Conservation (phyloP, 164 flowering plant species). For the Brasenia schreberi region DNA sequence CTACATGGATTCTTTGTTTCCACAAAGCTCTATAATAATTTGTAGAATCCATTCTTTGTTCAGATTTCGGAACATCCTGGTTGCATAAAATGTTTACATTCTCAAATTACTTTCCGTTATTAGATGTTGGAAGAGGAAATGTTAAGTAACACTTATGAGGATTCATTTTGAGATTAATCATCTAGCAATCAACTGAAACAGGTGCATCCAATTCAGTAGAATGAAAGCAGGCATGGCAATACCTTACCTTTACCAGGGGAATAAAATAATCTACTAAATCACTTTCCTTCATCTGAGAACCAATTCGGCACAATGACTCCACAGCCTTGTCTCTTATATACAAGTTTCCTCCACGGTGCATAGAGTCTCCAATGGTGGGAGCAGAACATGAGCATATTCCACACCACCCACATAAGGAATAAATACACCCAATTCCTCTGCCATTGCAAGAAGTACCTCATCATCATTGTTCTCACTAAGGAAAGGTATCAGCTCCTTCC, state of each 20-base stretch:
- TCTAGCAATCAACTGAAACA: too few species aligned
- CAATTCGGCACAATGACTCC: slow-evolving; percentile 82
- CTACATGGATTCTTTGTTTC: too few species aligned
- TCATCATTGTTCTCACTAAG: slow-evolving; percentile 88
- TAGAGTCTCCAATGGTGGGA: slow-evolving; percentile 77
- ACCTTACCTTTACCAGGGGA: slow-evolving; percentile 73
- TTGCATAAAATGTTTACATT: too few species aligned
- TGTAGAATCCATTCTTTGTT: too few species aligned
- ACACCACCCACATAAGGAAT: slow-evolving; percentile 91
- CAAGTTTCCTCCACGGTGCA: slow-evolving; percentile 92
- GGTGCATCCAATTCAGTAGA: not conserved
- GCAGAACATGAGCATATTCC: slow-evolving; percentile 72
- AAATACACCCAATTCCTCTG: slow-evolving; percentile 85
- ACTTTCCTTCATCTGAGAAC: slow-evolving; percentile 73
- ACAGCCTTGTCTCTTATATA: slow-evolving; percentile 92
- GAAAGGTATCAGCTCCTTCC: slow-evolving; percentile 89
- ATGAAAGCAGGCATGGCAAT: not conserved
- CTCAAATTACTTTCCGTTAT: too few species aligned
- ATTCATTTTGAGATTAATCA: too few species aligned
- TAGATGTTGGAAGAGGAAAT: too few species aligned
- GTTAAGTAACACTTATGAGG: too few species aligned
- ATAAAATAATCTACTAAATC: slow-evolving; percentile 76
- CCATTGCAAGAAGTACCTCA: slow-evolving; percentile 93
- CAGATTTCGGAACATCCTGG: too few species aligned
- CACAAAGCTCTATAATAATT: too few species aligned